A percentile compares a stretch with the other conserved stretches of the same genome.
Conservation (phyloP, 257 asterid genomes). For the Plantago elongata region DNA sequence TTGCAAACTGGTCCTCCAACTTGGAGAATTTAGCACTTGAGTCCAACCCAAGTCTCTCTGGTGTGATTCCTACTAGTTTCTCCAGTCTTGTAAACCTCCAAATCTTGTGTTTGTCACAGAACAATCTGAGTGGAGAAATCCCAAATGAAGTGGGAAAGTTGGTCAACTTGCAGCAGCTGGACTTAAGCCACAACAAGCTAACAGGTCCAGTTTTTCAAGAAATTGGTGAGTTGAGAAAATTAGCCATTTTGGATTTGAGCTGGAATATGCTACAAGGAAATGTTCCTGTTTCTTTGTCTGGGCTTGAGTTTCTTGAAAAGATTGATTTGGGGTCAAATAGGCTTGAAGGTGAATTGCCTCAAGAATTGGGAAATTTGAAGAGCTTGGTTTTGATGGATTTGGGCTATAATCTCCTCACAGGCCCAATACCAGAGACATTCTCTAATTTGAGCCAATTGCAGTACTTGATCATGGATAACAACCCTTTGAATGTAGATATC, state of each 20-base stretch:
- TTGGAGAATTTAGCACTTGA: conserved; percentile 39
- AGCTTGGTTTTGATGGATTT: conserved; percentile 40
- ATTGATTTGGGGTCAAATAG: conserved; percentile 48
- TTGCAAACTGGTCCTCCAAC: conserved; percentile 23
- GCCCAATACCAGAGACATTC: conserved; percentile 40
- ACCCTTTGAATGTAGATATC: conserved; percentile 36
- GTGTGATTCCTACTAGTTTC: conserved; percentile 36
- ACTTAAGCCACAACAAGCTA: conserved; percentile 42
- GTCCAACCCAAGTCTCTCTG: conserved; percentile 49
- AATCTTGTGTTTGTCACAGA: conserved; percentile 38
- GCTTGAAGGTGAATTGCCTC: conserved; percentile 40
- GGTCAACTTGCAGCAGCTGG: conserved; percentile 40
- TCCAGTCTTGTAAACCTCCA: conserved; percentile 24
- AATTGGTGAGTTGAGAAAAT: conserved; percentile 30
- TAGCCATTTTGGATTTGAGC: conserved; percentile 51
- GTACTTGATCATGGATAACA: conserved; percentile 48
- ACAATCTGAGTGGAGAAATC: conserved; percentile 47
- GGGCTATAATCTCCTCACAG: conserved; percentile 38
- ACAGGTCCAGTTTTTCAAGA: conserved; percentile 41
- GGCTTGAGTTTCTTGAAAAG: conserved; percentile 36
- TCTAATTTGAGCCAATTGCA: conserved; percentile 34
- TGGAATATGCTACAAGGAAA: conserved; percentile 25
- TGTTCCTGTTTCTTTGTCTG: conserved; percentile 36
- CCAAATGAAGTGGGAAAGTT: conserved; percentile 37
- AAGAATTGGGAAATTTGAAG: conserved; percentile 33